These are phyloP conservation scores for apple (Malus domestica) DNA, from an alignment of 306 rosid species.

Conservation along the genomic window DNA sequence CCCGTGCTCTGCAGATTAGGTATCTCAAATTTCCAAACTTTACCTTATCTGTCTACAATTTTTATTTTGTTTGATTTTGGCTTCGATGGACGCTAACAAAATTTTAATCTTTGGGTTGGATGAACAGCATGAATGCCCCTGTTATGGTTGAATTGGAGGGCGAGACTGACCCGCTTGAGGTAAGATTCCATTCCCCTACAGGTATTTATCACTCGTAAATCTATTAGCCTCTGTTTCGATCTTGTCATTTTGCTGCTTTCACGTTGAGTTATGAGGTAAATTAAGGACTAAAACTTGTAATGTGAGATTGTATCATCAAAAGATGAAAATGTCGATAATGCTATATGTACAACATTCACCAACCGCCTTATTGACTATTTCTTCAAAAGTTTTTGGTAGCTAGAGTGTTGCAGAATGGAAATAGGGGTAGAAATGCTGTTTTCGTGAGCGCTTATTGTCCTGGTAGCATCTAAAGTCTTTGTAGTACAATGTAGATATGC, in stretches of 20 bases:
- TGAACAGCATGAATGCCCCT: conserved; percentile 92
- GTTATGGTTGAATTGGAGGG: conserved; percentile 97
- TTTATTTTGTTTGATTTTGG: background rate
- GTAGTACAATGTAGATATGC: background rate
- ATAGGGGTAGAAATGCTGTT: background rate
- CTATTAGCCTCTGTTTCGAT: background rate
- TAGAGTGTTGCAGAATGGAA: background rate
- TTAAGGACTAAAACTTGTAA: background rate
- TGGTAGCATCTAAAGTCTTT: background rate
- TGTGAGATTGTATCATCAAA: background rate
- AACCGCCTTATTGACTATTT: background rate
- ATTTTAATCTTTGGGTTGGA: background rate
- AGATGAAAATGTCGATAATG: background rate
- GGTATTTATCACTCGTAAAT: background rate
- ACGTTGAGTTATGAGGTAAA: background rate
- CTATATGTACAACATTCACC: background rate
- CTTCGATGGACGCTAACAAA: background rate
- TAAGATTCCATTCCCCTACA: conserved; percentile 14
- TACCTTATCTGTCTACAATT: background rate
- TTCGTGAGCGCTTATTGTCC: background rate
- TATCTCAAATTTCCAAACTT: conserved; percentile 9
- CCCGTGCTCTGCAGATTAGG: conserved; percentile 98
- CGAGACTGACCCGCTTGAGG: conserved; percentile 97
- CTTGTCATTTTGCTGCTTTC: background rate
- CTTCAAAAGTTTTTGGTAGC: background rate